Evolutionary conservation across 108 stramenopile genomes (phyloP).

Genomic region (Epithemia pelagica): DNA sequence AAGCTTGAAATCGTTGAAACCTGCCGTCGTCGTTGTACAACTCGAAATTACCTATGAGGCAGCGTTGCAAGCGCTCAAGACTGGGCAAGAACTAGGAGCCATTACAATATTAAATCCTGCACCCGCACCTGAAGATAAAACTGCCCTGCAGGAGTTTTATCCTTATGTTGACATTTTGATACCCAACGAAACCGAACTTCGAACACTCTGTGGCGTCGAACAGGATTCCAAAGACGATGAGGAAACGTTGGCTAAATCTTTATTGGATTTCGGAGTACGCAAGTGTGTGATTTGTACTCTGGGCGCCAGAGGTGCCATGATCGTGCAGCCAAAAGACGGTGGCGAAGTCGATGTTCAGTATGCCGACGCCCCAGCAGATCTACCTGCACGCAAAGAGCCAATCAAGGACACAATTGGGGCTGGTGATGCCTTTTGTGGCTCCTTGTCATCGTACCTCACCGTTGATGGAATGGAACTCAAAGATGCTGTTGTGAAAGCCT

Average conservation of each 20-base stretch:
- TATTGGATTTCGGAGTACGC: conserved; percentile 54
- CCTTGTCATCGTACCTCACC: conserved; percentile 62
- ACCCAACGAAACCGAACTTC: conserved; percentile 76
- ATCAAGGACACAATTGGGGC: conserved; percentile 82
- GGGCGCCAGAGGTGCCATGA: conserved; percentile 77
- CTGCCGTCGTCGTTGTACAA: conserved; percentile 65
- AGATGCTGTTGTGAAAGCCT: conserved; percentile 55
- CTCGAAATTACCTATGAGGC: conserved; percentile 64
- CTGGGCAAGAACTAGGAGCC: conserved; percentile 52
- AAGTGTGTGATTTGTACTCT: conserved; percentile 73
- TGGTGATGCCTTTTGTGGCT: conserved; percentile 81
- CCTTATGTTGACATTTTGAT: conserved; percentile 65
- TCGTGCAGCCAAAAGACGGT: conserved; percentile 44
- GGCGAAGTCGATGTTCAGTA: conserved; percentile 13
- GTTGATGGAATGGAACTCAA: conserved; percentile 37
- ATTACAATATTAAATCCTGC: conserved; percentile 76
- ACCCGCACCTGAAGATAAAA: conserved; percentile 44
- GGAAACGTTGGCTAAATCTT: conserved; percentile 32
- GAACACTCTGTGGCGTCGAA: conserved; percentile 24
- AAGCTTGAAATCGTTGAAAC: conserved; percentile 13
- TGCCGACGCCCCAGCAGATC: conserved; percentile 48
- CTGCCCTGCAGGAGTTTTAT: conserved; percentile 69
- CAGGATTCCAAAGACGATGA: conserved; percentile 28
- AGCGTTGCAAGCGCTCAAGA: conserved; percentile 59
- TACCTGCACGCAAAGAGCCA: conserved; percentile 54